Conservation (phyloP, 352 stramenopile genomes). For the Pythium grandisporangium region DNA sequence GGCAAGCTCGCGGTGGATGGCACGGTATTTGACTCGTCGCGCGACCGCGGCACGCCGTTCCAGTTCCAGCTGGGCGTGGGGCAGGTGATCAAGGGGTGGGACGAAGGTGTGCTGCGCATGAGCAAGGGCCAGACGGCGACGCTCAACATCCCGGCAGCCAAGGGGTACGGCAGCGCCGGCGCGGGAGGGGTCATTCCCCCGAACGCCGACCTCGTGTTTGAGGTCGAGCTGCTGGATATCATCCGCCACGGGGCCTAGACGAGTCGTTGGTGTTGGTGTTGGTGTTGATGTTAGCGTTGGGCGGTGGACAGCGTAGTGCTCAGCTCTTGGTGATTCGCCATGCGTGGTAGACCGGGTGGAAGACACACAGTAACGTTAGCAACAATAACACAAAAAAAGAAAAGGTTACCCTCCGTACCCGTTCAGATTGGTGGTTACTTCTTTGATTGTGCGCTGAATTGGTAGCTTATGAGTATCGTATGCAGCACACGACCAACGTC, state of each 20-base stretch:
- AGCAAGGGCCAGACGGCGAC: slow-evolving; percentile 90
- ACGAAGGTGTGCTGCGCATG: slow-evolving; percentile 94
- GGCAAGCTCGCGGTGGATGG: slow-evolving; percentile 56
- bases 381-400: too few relatives aligned
- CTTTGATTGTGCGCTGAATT: too few relatives aligned
- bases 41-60: slow-evolving; percentile 62
- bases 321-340: too few relatives aligned
- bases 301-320: too few relatives aligned
- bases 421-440: too few relatives aligned
- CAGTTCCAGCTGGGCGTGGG: slow-evolving; percentile 72
- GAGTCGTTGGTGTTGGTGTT: too few relatives aligned
- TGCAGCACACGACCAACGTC: too few relatives aligned
- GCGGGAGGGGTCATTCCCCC: slow-evolving; percentile 84
- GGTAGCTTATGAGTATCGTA: too few relatives aligned
- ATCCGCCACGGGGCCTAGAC: slow-evolving; percentile 8
- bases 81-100: slow-evolving; percentile 93
- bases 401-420: too few relatives aligned
- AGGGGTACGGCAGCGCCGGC: slow-evolving; percentile 88
- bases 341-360: too few relatives aligned
- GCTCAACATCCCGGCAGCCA: slow-evolving; percentile 87
- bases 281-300: too few relatives aligned
- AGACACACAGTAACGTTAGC: too few relatives aligned
- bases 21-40: slow-evolving; percentile 73
- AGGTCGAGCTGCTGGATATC: slow-evolving; percentile 90
- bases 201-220: slow-evolving; percentile 91